phyloP scores from a whole-genome alignment of 139 green algal genomes.

The Chlorella sp. region DNA sequence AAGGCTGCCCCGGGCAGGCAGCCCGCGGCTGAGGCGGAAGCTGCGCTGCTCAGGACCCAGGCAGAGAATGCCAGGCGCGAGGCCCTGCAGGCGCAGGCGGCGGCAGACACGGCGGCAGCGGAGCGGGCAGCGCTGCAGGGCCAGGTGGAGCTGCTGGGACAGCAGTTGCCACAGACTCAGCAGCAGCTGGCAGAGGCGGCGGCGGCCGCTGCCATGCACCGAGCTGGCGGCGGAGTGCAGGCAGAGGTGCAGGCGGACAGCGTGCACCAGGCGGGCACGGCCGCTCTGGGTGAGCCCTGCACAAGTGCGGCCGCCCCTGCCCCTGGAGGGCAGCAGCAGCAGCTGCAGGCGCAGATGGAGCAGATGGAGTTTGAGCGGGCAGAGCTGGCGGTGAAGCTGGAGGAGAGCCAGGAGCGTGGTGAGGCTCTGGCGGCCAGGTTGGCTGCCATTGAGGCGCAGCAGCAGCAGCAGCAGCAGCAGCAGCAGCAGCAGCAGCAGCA shows the following conservation, averaged over 20 bases:
- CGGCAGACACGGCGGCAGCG: no score
- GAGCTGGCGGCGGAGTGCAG: no score
- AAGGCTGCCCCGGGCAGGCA: no score
- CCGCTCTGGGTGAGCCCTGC: not conserved
- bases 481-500: not conserved
- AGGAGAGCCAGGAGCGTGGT: slow-evolving; percentile 19
- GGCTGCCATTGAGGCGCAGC: no score
- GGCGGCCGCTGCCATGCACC: not conserved
- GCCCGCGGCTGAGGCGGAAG: no score
- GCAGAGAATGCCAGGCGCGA: slow-evolving; percentile 2
- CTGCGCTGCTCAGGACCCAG: no score
- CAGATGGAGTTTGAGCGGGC: slow-evolving; percentile 25
- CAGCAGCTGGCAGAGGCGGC: not conserved
- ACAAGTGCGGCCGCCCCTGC: not conserved
- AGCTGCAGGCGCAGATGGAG: slow-evolving; percentile 11
- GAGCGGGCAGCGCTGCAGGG: not conserved
- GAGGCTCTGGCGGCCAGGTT: not conserved
- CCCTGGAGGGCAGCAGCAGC: not conserved
- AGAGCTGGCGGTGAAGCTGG: slow-evolving; percentile 22
- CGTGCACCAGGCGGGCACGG: not conserved
- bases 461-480: not conserved
- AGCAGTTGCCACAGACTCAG: not conserved
- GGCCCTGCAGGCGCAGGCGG: not conserved
- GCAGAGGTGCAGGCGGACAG: not conserved
- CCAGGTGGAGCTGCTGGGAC: not conserved